A percentile compares a stretch with the other conserved stretches of the same genome.
These are phyloP conservation scores for Claviceps spartinae DNA, from an alignment of 2,329 filamentous ascomycete species.

Conservation along the genomic window DNA sequence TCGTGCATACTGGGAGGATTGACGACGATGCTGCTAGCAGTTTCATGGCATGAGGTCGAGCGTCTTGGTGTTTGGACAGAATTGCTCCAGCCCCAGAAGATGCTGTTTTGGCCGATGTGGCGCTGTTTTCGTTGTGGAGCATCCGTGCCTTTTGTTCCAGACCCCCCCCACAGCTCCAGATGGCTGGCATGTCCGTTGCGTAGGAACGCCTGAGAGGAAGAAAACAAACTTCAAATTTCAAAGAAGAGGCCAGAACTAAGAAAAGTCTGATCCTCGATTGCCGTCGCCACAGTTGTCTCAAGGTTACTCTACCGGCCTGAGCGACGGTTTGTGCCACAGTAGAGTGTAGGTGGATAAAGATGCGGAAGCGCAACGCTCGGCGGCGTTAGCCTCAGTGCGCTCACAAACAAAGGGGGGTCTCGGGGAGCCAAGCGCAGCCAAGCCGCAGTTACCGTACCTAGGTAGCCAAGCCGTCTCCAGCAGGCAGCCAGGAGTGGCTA, in stretches of 20 bases:
- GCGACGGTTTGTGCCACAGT: background rate
- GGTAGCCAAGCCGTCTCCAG: background rate
- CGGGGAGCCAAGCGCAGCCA: background rate
- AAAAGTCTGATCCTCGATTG: background rate
- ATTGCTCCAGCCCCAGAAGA: background rate
- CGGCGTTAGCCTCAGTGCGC: background rate
- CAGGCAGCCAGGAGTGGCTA: background rate
- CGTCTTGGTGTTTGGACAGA: background rate
- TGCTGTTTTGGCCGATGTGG: conserved; percentile 4
- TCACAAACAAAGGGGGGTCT: conserved; percentile 1
- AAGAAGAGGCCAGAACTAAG: too few species aligned
- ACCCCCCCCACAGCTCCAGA: too few species aligned
- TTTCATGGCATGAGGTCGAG: background rate
- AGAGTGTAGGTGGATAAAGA: background rate
- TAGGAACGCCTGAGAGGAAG: too few species aligned
- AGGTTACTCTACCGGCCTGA: background rate
- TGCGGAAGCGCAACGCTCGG: background rate
- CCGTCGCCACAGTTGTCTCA: background rate
- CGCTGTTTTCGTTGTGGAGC: background rate
- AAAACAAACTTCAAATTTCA: too few species aligned
- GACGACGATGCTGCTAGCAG: background rate
- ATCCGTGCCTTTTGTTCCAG: background rate
- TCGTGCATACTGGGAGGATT: background rate
- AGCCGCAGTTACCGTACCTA: background rate
- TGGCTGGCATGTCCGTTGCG: too few species aligned